Percentiles rank a stretch among this genome's conserved stretches.
phyloP scores from a whole-genome alignment of 805 yeast species.

The Metschnikowia cerradonensis region DNA sequence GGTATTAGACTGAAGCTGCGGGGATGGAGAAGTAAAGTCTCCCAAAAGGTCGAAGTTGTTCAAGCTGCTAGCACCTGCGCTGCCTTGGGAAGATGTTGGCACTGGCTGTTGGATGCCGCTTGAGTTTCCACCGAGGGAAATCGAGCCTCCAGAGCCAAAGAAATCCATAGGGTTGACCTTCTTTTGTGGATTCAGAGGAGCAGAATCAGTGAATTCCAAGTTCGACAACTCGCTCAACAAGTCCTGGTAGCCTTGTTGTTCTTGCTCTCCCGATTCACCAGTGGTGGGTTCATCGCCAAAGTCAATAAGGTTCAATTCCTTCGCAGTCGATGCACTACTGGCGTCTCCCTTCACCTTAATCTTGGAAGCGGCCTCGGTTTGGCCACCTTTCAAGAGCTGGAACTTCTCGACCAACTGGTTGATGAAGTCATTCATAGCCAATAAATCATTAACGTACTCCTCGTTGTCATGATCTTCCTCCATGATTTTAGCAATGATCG shows the following conservation, averaged over 20 bases:
- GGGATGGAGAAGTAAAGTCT: slow-evolving; percentile 41
- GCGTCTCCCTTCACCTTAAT: slow-evolving; percentile 32
- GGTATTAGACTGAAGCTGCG: slow-evolving; percentile 31
- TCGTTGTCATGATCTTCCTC: slow-evolving; percentile 65
- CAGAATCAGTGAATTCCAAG: slow-evolving; percentile 49
- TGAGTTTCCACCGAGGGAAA: slow-evolving; percentile 30
- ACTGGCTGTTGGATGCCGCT: slow-evolving; percentile 20
- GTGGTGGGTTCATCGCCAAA: slow-evolving; percentile 41
- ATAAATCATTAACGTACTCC: slow-evolving; percentile 57
- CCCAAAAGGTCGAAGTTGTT: slow-evolving; percentile 28
- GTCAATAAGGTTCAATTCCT: slow-evolving; percentile 39
- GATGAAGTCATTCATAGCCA: slow-evolving; percentile 70
- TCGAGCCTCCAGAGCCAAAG: slow-evolving; percentile 53
- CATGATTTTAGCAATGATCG: slow-evolving; percentile 78
- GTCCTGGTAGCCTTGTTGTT: slow-evolving; percentile 54
- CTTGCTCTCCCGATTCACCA: slow-evolving; percentile 22
- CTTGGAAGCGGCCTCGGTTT: slow-evolving; percentile 49
- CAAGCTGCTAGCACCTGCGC: neutral
- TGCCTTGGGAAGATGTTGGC: slow-evolving; percentile 7
- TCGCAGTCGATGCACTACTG: slow-evolving; percentile 22
- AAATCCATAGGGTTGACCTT: slow-evolving; percentile 31
- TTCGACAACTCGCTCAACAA: slow-evolving; percentile 68
- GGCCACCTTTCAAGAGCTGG: slow-evolving; percentile 61
- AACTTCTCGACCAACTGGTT: slow-evolving; percentile 66
- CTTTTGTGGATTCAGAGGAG: slow-evolving; percentile 6